phyloP scores from a whole-genome alignment of 164 flowering plant species.

The Sextonia rubra region DNA sequence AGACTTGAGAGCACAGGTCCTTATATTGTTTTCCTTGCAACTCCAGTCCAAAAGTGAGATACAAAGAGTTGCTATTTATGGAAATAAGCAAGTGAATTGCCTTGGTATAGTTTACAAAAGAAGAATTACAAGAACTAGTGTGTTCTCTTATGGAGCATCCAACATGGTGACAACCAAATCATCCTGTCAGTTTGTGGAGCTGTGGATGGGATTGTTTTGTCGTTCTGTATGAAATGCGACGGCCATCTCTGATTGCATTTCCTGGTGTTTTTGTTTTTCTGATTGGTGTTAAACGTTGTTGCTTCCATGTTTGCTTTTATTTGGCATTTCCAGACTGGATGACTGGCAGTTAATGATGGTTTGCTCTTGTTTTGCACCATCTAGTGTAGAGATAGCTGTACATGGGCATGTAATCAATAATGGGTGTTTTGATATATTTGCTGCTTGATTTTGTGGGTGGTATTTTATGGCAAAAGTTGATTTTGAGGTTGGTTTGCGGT shows the following conservation, averaged over 20 bases:
- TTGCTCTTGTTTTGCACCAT: not conserved
- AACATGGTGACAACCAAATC: constrained; percentile 2
- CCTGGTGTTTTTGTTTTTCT: not conserved
- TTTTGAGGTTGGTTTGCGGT: too few relatives aligned
- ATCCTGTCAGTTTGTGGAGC: not conserved
- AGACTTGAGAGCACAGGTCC: not conserved
- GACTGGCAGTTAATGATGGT: not conserved
- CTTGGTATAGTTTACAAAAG: not conserved
- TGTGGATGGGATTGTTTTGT: not conserved
- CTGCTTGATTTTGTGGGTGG: too few relatives aligned
- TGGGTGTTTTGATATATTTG: not conserved
- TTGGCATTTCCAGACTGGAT: not conserved
- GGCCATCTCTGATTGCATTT: not conserved
- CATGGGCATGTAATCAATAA: not conserved
- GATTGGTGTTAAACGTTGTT: not conserved
- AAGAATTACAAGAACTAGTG: not conserved
- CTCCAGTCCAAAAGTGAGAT: not conserved
- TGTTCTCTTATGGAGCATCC: constrained; percentile 6
- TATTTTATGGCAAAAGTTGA: too few relatives aligned
- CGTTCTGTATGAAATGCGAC: not conserved
- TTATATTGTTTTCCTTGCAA: not conserved
- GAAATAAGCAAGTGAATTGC: constrained; percentile 2
- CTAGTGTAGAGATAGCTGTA: not conserved
- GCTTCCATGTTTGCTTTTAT: not conserved
- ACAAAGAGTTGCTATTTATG: not conserved